Base-by-base conservation (phyloP, 2,329 filamentous ascomycete genomes). In the Fusarium buxicola region DNA sequence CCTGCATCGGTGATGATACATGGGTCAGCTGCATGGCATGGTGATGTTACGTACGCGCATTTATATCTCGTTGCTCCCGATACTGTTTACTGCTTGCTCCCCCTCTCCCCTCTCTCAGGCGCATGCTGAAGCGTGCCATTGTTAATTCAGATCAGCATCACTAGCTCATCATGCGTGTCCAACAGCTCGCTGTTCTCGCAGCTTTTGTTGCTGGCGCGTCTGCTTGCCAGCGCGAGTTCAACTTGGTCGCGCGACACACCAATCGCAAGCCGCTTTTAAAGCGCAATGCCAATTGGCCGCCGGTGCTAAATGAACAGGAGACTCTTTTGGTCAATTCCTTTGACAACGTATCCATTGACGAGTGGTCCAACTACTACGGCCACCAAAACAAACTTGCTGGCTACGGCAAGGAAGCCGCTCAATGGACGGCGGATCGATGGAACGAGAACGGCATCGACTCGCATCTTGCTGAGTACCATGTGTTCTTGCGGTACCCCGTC, bases 401-500 rank as follows among this genome's bases (percentile, higher is more conserved):
- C 13, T 60, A 69, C 2, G 76, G 76, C n/a, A 72, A 68, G 39
- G 73, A 74, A 25, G 76, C 76, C 5, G 76, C 76, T 1, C 68
- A 77, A 45, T 78, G 76, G 76, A 78, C 76, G 1, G 68, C 71
- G 1, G 75, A 78, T 24, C 69, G 69, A n/a, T 78, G 75, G 75
- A 63, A 46, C 5, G 71, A 77, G 38, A 73, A 72, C n/a, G 76
- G 76, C 6, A 69, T 78, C 32, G 69, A 74, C 7, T 54, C 73
- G 4, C 67, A 73, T 11, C 69, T 78, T 1, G 66, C 79, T 1
- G 75, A 84, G 21, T 88, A 88, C 61, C 82, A 87, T 47, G 79
- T 86, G 9, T 89, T 86, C 60, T 73, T 89, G 38, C 86, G 85
- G 50, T 89, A 89, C 55, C 87, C 87, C 0, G 71, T 86, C 7